Evolutionary conservation across 441 rosid species (phyloP), one percentile per base, ranked within the genome.

Genomic region (Erodium chrysanthum): DNA sequence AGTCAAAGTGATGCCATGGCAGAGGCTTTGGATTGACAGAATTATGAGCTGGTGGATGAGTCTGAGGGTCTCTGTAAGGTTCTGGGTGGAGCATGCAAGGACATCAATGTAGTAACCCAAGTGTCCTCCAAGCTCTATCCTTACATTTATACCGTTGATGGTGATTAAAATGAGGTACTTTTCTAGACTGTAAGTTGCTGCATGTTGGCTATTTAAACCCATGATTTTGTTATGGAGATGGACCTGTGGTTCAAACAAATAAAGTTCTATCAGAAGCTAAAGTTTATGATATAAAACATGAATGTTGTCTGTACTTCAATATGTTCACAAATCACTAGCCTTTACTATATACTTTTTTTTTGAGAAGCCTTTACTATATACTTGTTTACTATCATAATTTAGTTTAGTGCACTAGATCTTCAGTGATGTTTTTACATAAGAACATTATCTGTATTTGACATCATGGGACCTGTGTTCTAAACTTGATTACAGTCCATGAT

Each of bases 51-150:
- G 93, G 68, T 88, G 81, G 71, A 91, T 78, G 68, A 86, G 85
- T 74, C 87, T 79, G 23, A 94, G 85, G 20, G 91, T 91, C 82
- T 89, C 96, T 31, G 96, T 88, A 73, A 94, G 76, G 86, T 80
- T 94, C 84, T 86, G 86, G 56, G 87, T 88, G 68, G 97, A 91
- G 77, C 96, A 91, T 73, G 96, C 88, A 61, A 94, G 88, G 65
- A 94, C 83, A 79, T 91, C 96, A 64, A 91, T 77, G 82, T 88
- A 84, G 73, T 94, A 78, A 60, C 96, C 96, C 61, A 88, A 71
- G 70, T 89, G 97, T 76, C 96, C 97, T 62, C 97, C 97, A 71
- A 91, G 94, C 74, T 92, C 98, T 67, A 92, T 84, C 73, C 97
- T 88, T 68, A 91, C 70, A 70, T 84, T 75, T 54, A 86, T 80